phyloP scores from a whole-genome alignment of 768 basidiomycete genomes.

The Boletus pseudo-olivaceus region DNA sequence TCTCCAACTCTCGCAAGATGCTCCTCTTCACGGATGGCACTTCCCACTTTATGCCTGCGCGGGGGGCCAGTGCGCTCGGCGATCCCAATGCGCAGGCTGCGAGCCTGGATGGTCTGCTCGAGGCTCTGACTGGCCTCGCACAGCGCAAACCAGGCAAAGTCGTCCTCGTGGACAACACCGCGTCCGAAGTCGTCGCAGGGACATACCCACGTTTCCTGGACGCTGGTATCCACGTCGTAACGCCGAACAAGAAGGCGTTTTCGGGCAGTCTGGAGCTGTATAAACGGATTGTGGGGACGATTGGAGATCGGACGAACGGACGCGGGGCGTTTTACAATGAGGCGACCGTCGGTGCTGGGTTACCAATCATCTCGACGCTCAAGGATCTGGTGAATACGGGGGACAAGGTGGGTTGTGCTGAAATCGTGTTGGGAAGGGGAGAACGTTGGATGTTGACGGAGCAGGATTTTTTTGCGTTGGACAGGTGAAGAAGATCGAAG shows the following conservation, averaged over 20 bases:
- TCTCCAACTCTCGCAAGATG: slow-evolving; percentile 63
- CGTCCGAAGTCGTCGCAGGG: slow-evolving; percentile 74
- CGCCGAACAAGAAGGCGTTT: slow-evolving; percentile 97
- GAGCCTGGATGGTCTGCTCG: slow-evolving; percentile 39
- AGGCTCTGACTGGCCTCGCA: slow-evolving; percentile 45
- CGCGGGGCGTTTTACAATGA: slow-evolving; percentile 74
- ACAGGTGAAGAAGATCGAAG: slow-evolving; percentile 87
- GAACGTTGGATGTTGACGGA: neutral
- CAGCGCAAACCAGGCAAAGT: slow-evolving; percentile 45
- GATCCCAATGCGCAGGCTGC: slow-evolving; percentile 30
- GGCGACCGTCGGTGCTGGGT: slow-evolving; percentile 91
- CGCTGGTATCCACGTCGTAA: slow-evolving; percentile 82
- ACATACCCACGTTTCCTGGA: slow-evolving; percentile 78
- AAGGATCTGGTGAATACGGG: slow-evolving; percentile 92
- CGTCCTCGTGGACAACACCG: slow-evolving; percentile 89
- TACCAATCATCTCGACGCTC: slow-evolving; percentile 88
- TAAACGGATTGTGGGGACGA: slow-evolving; percentile 57
- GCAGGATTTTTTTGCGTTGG: neutral
- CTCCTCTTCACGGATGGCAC: slow-evolving; percentile 51
- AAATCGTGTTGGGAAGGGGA: neutral
- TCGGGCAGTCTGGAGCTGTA: slow-evolving; percentile 71
- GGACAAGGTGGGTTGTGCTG: slow-evolving; percentile 61
- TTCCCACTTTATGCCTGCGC: slow-evolving; percentile 34
- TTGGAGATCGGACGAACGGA: slow-evolving; percentile 18
- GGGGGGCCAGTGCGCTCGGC: slow-evolving; percentile 50